Percentiles rank a stretch among this genome's conserved stretches.
Evolutionary conservation across 1,284 basidiomycete genomes (phyloP).

Genomic region (Naganishia cerealis): DNA sequence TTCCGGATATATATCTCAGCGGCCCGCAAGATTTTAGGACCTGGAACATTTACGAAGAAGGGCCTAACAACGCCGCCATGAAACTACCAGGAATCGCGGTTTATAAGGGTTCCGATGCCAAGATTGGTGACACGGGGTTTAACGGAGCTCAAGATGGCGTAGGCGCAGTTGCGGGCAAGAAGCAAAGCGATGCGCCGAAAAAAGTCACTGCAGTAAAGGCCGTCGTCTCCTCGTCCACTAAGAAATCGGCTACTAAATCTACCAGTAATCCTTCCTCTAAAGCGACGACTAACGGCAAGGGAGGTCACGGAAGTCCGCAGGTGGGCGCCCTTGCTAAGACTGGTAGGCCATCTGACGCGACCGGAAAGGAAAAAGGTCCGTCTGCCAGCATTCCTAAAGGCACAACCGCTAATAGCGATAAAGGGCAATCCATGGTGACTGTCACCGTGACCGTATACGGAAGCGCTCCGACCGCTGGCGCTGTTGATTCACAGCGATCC

Average conservation of each 20-base stretch:
- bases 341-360: neutral
- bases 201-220: neutral
- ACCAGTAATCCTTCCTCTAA: no score
- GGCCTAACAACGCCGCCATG: slow-evolving; percentile 10
- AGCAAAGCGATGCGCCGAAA: no score
- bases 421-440: neutral
- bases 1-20: slow-evolving; percentile 23
- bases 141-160: slow-evolving; percentile 5
- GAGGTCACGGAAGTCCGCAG: no score
- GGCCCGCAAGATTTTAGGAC: slow-evolving; percentile 23
- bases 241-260: no score
- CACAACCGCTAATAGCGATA: neutral
- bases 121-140: neutral
- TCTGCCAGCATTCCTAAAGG: neutral
- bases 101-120: slow-evolving; percentile 6
- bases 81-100: slow-evolving; percentile 15
- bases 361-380: neutral
- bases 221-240: neutral
- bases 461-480: neutral
- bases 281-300: no score
- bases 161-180: neutral
- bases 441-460: slow-evolving; percentile 16
- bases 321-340: no score
- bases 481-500: no score
- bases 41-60: slow-evolving; percentile 26